A percentile compares a stretch with the other conserved stretches of the same genome.
These are phyloP conservation scores for Stephania cephalantha DNA, from an alignment of 164 flowering plant species.

Conservation along the genomic window DNA sequence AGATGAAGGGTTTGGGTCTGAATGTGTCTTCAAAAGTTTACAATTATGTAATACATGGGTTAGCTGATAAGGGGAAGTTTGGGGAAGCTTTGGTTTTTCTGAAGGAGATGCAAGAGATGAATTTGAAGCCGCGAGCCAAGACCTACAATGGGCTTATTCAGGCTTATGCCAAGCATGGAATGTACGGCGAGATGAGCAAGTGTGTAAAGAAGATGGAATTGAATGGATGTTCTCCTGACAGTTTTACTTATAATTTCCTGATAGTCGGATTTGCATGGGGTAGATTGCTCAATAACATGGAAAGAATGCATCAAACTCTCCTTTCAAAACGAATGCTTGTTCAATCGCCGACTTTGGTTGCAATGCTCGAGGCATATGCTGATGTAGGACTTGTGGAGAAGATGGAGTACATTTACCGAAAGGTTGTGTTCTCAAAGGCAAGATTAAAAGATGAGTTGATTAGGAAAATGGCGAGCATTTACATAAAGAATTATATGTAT, in stretches of 20 bases:
- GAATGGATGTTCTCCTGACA: conserved; percentile 38
- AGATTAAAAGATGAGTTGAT: conserved; percentile 32
- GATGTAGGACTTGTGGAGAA: conserved; percentile 36
- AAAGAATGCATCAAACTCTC: conserved; percentile 28
- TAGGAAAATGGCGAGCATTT: conserved; percentile 43
- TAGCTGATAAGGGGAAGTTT: conserved; percentile 34
- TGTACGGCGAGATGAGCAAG: conserved; percentile 54
- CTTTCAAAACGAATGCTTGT: conserved; percentile 32
- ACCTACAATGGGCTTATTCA: conserved; percentile 47
- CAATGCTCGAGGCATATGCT: conserved; percentile 59
- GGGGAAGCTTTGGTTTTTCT: conserved; percentile 32
- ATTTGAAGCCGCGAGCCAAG: conserved; percentile 25
- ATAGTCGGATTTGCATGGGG: conserved; percentile 42
- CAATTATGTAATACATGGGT: conserved; percentile 44
- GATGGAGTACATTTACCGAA: conserved; percentile 44
- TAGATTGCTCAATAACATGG: conserved; percentile 53
- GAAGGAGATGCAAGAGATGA: conserved; percentile 34
- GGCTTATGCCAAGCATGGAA: conserved; percentile 42
- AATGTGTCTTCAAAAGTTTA: conserved; percentile 31
- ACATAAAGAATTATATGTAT: conserved; percentile 46
- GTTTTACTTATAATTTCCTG: conserved; percentile 46
- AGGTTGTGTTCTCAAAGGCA: conserved; percentile 24
- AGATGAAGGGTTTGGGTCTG: conserved; percentile 31
- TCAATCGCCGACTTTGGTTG: conserved; percentile 36
- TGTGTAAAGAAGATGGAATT: conserved; percentile 50